Percentiles rank a stretch among this genome's conserved stretches.
Conservation (phyloP, 106 monocot genomes). For the Platanthera zijinensis region DNA sequence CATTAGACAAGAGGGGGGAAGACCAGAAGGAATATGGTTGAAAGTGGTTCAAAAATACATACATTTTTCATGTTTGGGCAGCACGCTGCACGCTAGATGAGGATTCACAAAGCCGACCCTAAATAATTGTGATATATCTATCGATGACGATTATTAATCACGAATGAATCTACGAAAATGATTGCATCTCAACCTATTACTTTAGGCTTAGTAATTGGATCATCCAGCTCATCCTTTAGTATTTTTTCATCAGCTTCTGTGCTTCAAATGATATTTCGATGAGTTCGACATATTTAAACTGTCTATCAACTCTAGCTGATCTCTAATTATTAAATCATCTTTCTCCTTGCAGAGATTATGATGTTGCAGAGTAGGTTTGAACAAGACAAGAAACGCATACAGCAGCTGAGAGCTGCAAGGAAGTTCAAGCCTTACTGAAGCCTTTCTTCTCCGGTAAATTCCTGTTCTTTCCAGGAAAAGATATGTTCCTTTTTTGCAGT, state of each 20-base stretch:
- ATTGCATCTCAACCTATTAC: background rate
- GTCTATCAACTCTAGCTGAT: background rate
- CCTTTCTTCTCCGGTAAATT: background rate
- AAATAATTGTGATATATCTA: too few species aligned
- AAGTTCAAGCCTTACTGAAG: constrained; percentile 73
- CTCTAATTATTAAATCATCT: background rate
- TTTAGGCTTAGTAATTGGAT: too few species aligned
- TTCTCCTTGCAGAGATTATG: constrained; percentile 56
- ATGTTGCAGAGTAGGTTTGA: constrained; percentile 76
- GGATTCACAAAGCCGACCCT: too few species aligned
- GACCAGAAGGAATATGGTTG: too few species aligned
- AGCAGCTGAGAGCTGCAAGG: constrained; percentile 66
- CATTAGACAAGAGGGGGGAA: too few species aligned
- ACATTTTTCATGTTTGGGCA: too few species aligned
- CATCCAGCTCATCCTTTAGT: background rate
- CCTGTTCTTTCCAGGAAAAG: background rate
- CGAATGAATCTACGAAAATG: background rate
- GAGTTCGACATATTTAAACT: background rate
- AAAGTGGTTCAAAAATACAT: too few species aligned
- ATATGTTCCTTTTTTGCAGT: background rate
- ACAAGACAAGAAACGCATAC: constrained; percentile 78
- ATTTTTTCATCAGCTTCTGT: background rate
- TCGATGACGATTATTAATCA: too few species aligned
- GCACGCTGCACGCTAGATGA: too few species aligned
- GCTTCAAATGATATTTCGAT: background rate